Evolutionary conservation across 1,139 yeast species (phyloP).

Genomic region (Pichia sp.): DNA sequence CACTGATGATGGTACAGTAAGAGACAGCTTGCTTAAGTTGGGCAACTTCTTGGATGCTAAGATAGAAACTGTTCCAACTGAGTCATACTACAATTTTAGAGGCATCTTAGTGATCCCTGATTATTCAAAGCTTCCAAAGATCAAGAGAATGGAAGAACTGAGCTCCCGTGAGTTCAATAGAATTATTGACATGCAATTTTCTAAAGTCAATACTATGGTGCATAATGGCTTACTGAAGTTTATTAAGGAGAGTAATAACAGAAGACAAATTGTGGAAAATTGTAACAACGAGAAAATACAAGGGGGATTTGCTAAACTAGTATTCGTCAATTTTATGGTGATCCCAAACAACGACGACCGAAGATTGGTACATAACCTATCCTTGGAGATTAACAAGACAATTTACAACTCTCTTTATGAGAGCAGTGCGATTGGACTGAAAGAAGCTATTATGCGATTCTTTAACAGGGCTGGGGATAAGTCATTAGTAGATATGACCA

Average conservation of each 20-base stretch:
- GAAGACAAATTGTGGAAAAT: slow-evolving; percentile 19
- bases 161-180: slow-evolving; percentile 20
- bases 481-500: slow-evolving; percentile 20
- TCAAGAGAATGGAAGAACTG: slow-evolving; percentile 20
- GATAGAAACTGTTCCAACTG: slow-evolving; percentile 8
- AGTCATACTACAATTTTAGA: slow-evolving; percentile 21
- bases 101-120: slow-evolving; percentile 27
- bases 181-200: slow-evolving; percentile 20
- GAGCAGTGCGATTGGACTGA: slow-evolving; percentile 11
- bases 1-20: slow-evolving; percentile 29
- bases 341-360: slow-evolving; percentile 18
- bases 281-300: slow-evolving; percentile 15
- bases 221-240: slow-evolving; percentile 24
- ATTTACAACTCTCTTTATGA: slow-evolving; percentile 18
- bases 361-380: slow-evolving; percentile 17
- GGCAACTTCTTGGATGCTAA: slow-evolving; percentile 30
- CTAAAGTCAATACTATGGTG: slow-evolving; percentile 19
- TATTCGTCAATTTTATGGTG: slow-evolving; percentile 25
- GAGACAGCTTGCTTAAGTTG: slow-evolving; percentile 36
- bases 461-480: slow-evolving; percentile 9
- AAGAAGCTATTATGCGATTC: slow-evolving; percentile 6
- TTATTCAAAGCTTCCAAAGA: slow-evolving; percentile 27
- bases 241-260: slow-evolving; percentile 22
- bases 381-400: slow-evolving; percentile 15
- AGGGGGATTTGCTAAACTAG: slow-evolving; percentile 23